These are phyloP conservation scores for Candida frijolesensis DNA, from an alignment of 1,139 yeast genomes.

Conservation along the genomic window DNA sequence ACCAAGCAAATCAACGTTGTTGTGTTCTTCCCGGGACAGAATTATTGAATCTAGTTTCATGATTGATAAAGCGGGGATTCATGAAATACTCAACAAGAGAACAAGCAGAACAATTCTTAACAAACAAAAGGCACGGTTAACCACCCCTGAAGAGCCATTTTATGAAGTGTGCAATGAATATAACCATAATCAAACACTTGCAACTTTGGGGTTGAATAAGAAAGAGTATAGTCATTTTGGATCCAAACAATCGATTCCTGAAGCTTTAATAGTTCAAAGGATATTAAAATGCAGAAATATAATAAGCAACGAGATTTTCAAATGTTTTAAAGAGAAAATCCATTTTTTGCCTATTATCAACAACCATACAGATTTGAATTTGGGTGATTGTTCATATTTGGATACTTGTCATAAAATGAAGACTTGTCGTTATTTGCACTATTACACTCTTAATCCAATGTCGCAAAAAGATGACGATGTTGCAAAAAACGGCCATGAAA, in stretches of 20 bases:
- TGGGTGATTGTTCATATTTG: slow-evolving; percentile 94
- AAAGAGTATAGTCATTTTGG: slow-evolving; percentile 19
- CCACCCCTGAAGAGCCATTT: slow-evolving; percentile 45
- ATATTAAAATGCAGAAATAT: slow-evolving; percentile 22
- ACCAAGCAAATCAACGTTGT: neutral
- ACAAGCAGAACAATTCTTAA: slow-evolving; percentile 40
- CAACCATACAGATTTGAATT: slow-evolving; percentile 55
- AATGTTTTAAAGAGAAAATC: slow-evolving; percentile 51
- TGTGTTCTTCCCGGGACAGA: slow-evolving; percentile 12
- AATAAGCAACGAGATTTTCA: slow-evolving; percentile 27
- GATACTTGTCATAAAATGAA: slow-evolving; percentile 91
- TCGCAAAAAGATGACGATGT: neutral
- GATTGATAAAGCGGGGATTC: slow-evolving; percentile 15
- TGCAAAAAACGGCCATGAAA: neutral
- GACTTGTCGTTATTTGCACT: slow-evolving; percentile 81
- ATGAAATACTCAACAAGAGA: slow-evolving; percentile 20
- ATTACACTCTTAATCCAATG: slow-evolving; percentile 59
- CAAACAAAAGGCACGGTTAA: slow-evolving; percentile 41
- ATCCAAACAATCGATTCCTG: slow-evolving; percentile 22
- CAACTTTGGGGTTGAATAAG: slow-evolving; percentile 27
- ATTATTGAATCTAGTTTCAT: slow-evolving; percentile 11
- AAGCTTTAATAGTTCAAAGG: slow-evolving; percentile 22
- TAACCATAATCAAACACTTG: slow-evolving; percentile 44
- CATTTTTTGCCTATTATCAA: slow-evolving; percentile 67
- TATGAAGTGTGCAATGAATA: slow-evolving; percentile 53